phyloP scores from a whole-genome alignment of 2,329 filamentous ascomycete genomes.

The Botryosphaeria dothidea region DNA sequence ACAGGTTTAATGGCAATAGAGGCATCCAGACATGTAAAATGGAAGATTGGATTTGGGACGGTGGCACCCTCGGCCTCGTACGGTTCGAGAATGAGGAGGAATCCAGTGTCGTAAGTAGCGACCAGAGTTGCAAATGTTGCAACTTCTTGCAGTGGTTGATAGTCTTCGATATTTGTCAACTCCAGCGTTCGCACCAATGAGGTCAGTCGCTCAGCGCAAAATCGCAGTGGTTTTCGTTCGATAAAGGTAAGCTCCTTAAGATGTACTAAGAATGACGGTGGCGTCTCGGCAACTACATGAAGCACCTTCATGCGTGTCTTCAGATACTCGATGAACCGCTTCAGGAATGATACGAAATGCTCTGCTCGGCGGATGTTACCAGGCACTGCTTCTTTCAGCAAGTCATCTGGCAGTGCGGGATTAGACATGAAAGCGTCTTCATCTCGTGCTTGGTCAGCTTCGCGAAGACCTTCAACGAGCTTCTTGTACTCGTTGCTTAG shows the following conservation, averaged over 20 bases:
- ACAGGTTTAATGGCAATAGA: slow-evolving; percentile 98
- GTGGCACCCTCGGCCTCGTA: slow-evolving; percentile 95
- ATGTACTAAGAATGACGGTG: slow-evolving; percentile 88
- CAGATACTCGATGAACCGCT: slow-evolving; percentile 95
- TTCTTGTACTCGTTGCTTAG: slow-evolving; percentile 95
- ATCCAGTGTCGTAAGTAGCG: slow-evolving; percentile 95
- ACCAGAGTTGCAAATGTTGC: slow-evolving; percentile 96
- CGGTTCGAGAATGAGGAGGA: slow-evolving; percentile 93
- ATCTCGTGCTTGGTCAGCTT: slow-evolving; percentile 83
- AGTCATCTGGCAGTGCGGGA: slow-evolving; percentile 86
- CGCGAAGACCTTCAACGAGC: slow-evolving; percentile 85
- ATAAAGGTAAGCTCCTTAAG: slow-evolving; percentile 96
- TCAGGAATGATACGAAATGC: slow-evolving; percentile 92
- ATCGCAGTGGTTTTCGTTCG: slow-evolving; percentile 89
- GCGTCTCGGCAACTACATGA: slow-evolving; percentile 95
- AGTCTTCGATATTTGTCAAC: slow-evolving; percentile 96
- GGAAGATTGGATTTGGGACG: slow-evolving; percentile 93
- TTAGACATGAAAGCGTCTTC: slow-evolving; percentile 98
- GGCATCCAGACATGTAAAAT: slow-evolving; percentile 94
- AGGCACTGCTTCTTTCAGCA: slow-evolving; percentile 92
- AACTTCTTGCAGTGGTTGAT: slow-evolving; percentile 93
- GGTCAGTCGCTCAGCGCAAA: slow-evolving; percentile 92
- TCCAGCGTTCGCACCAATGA: slow-evolving; percentile 94
- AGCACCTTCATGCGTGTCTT: slow-evolving; percentile 98
- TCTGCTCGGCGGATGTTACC: slow-evolving; percentile 95